Base-by-base conservation (phyloP, 2,329 filamentous ascomycete genomes). In the Ophioceras dolichostomum region DNA sequence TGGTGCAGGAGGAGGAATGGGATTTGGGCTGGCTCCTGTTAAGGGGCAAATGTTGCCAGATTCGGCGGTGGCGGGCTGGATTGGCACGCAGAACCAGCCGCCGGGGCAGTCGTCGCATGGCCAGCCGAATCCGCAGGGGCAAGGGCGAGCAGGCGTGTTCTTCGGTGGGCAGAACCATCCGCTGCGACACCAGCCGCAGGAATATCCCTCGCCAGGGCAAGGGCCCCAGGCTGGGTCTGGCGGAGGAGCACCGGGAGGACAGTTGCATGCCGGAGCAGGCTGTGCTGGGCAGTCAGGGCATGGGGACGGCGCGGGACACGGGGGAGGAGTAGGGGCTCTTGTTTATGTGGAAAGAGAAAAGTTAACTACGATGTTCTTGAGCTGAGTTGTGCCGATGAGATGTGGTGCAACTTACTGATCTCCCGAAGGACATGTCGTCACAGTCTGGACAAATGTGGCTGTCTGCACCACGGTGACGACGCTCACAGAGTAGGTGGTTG, bases 131-230 rank as follows among this genome's bases (percentile, higher is more conserved):
- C 56, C 56, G 33, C 55, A 58, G 26, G 55, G 57, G 13, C 51
- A 54, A 28, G 53, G 37, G 19, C 49, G 49, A 10, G 55, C 56
- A 4, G 56, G 51, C 10, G 54, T 57, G 30, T 56, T 51, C 6
- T 45, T 38, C 13, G 56, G 53, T 8, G 57, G 57, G 22, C 56
- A 60, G 39, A 59, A 59, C 56, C 54, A 58, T 17, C 55, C 56
- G 24, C 55, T 52, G 13, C 50, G 43, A 30, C 56, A 60, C 9
- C 55, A 54, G 24, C 55, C 40, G 36, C 56, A 59, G n/a, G 53
- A 54, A 36, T 58, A 60, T 6, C 56, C 55, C 32, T 47, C 36
- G 14, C 52, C 53, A 14, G 56, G 56, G 33, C 56, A 59, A n/a
- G 57, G 56, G 4, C 54, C 54, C 29, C 41, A 10, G 8, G 22